A percentile compares a stretch with the other conserved stretches of the same genome.
These are phyloP conservation scores for Tetrahymena elliotti DNA, from an alignment of 73 alveolate genomes.

Conservation along the genomic window DNA sequence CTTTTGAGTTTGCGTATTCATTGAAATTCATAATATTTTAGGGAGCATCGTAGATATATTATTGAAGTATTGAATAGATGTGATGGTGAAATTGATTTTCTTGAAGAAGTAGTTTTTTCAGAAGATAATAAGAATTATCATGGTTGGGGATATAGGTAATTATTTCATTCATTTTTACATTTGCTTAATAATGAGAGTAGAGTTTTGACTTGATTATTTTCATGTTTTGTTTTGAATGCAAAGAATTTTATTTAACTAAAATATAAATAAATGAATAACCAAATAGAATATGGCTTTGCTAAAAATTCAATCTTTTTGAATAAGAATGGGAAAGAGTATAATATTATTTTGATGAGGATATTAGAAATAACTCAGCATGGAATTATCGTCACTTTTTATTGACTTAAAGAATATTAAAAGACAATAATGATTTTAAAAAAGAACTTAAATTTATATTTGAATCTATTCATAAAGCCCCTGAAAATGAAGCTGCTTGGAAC, in stretches of 20 bases:
- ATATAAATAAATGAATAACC: background rate
- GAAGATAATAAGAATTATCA: slow-evolving; percentile 79
- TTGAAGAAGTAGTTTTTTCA: slow-evolving; percentile 17
- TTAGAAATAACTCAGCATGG: slow-evolving; percentile 88
- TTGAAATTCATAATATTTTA: slow-evolving; percentile 9
- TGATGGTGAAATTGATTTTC: slow-evolving; percentile 49
- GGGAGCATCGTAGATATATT: slow-evolving; percentile 63
- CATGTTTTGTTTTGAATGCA: background rate
- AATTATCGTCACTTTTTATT: slow-evolving; percentile 73
- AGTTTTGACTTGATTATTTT: too few species aligned
- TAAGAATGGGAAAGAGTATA: slow-evolving; percentile 59
- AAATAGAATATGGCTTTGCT: slow-evolving; percentile 79
- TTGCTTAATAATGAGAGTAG: too few species aligned
- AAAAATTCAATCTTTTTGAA: slow-evolving; percentile 65
- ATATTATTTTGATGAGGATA: slow-evolving; percentile 54
- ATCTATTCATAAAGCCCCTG: slow-evolving; percentile 25
- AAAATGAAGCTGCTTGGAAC: slow-evolving; percentile 86
- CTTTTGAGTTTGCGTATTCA: too few species aligned
- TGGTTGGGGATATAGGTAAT: slow-evolving; percentile 73
- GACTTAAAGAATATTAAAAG: slow-evolving; percentile 16
- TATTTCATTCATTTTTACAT: background rate
- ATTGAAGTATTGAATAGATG: slow-evolving; percentile 46
- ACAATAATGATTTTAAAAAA: slow-evolving; percentile 26
- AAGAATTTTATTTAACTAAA: background rate
- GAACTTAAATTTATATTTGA: slow-evolving; percentile 58